These are phyloP conservation scores for Hanseniaspora uvarum DNA, from an alignment of 1,139 yeast genomes.

Conservation along the genomic window DNA sequence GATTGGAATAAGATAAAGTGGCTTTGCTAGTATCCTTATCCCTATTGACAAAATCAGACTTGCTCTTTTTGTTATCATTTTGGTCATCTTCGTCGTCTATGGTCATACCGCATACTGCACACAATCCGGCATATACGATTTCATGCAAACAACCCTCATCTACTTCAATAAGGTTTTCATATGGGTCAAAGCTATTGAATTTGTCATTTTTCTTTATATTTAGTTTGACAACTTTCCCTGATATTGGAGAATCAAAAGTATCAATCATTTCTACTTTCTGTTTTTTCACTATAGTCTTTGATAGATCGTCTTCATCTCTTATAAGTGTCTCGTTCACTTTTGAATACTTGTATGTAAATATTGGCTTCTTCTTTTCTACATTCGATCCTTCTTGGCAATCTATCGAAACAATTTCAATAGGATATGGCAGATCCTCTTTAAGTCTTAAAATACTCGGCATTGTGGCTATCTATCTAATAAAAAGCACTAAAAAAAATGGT, in stretches of 20 bases:
- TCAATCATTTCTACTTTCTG: constrained; percentile 10
- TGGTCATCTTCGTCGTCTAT: constrained; percentile 77
- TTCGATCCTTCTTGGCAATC: neutral
- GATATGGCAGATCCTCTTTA: constrained; percentile 31
- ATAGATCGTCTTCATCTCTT: constrained; percentile 15
- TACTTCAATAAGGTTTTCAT: constrained; percentile 12
- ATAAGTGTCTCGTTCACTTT: constrained; percentile 8
- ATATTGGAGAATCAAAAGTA: constrained; percentile 11
- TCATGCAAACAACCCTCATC: constrained; percentile 75
- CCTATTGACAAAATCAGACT: constrained; percentile 25
- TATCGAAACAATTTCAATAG: constrained; percentile 21
- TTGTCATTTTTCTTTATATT: neutral
- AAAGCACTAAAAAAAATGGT: neutral
- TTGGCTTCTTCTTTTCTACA: constrained; percentile 3
- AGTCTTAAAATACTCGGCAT: constrained; percentile 29
- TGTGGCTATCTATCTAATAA: neutral
- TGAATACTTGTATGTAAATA: constrained; percentile 13
- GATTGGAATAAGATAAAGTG: constrained; percentile 80
- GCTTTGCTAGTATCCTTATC: constrained; percentile 73
- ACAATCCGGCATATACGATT: constrained; percentile 90
- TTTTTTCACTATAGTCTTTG: constrained; percentile 14
- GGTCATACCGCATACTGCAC: constrained; percentile 85
- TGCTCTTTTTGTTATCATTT: constrained; percentile 11
- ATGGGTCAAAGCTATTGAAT: constrained; percentile 14
- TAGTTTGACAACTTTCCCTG: constrained; percentile 4